Evolutionary conservation across 1,284 basidiomycete species (phyloP).

Genomic region (Ustilago nuda): DNA sequence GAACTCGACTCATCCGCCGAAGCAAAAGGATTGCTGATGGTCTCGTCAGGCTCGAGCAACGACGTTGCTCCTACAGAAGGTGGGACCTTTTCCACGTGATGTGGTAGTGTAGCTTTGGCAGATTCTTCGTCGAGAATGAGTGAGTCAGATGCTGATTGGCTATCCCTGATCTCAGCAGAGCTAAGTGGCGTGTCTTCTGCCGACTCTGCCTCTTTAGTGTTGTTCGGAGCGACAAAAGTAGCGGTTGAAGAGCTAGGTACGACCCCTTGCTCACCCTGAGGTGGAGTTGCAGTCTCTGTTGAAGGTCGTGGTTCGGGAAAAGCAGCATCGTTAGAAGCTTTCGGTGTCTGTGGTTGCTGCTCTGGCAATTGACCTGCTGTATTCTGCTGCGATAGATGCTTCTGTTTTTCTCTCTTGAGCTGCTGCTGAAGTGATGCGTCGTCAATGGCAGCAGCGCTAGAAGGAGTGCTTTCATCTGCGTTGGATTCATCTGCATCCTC

Average conservation of each 20-base stretch:
- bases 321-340: conserved; percentile 11
- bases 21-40: conserved; percentile 63
- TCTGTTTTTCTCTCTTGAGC: background rate
- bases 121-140: conserved; percentile 50
- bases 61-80: conserved; percentile 63
- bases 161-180: conserved; percentile 44
- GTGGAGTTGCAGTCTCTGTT: background rate
- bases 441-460: conserved; percentile 19
- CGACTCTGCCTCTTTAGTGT: background rate
- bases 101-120: conserved; percentile 31
- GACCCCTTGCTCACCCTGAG: background rate
- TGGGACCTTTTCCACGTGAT: conserved; percentile 40
- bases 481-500: conserved; percentile 46
- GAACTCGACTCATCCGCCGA: conserved; percentile 18
- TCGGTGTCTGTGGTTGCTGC: conserved; percentile 20
- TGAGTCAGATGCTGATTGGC: conserved; percentile 26
- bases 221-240: conserved; percentile 23
- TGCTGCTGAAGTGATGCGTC: conserved; percentile 2
- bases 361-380: conserved; percentile 11
- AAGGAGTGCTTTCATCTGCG: conserved; percentile 29
- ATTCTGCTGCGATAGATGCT: conserved; percentile 9
- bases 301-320: conserved; percentile 11
- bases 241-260: conserved; percentile 29
- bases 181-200: conserved; percentile 25
- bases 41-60: conserved; percentile 59